These are phyloP conservation scores for Boletus pseudopeckii DNA, from an alignment of 768 basidiomycete species.

Conservation along the genomic window DNA sequence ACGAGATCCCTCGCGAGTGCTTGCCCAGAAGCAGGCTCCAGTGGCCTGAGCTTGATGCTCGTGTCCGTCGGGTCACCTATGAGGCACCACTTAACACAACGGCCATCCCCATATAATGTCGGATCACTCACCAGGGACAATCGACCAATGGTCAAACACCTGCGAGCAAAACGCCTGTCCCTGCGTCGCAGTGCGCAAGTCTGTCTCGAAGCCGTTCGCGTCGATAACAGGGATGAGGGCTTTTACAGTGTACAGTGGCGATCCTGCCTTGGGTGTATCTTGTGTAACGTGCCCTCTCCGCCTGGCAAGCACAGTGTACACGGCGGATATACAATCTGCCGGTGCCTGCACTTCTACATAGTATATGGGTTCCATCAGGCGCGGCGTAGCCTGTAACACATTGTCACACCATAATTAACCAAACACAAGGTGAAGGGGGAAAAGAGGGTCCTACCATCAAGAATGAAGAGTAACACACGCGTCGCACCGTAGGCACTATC, in stretches of 20 bases:
- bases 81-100: neutral
- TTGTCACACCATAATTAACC: neutral
- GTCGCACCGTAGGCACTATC: slow-evolving; percentile 97
- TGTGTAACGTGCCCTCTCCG: slow-evolving; percentile 99
- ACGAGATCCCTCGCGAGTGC: slow-evolving; percentile 92
- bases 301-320: slow-evolving; percentile 97
- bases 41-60: slow-evolving; percentile 89
- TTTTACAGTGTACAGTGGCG: slow-evolving; percentile 96
- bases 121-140: slow-evolving; percentile 78
- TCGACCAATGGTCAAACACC: slow-evolving; percentile 97
- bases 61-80: slow-evolving; percentile 97
- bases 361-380: slow-evolving; percentile 96
- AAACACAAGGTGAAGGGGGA: slow-evolving; percentile 4
- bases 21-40: slow-evolving; percentile 97
- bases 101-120: neutral
- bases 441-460: slow-evolving; percentile 68
- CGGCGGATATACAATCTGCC: slow-evolving; percentile 96
- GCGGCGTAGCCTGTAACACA: slow-evolving; percentile 74
- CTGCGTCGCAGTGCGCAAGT: slow-evolving; percentile 94
- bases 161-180: slow-evolving; percentile 99
- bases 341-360: slow-evolving; percentile 99
- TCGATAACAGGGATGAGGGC: slow-evolving; percentile 98
- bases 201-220: slow-evolving; percentile 98
- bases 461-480: slow-evolving; percentile 99
- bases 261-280: slow-evolving; percentile 96